Percentiles rank a stretch among this genome's conserved stretches.
phyloP scores from a whole-genome alignment of 306 rosid species.

The Lupinus albus region DNA sequence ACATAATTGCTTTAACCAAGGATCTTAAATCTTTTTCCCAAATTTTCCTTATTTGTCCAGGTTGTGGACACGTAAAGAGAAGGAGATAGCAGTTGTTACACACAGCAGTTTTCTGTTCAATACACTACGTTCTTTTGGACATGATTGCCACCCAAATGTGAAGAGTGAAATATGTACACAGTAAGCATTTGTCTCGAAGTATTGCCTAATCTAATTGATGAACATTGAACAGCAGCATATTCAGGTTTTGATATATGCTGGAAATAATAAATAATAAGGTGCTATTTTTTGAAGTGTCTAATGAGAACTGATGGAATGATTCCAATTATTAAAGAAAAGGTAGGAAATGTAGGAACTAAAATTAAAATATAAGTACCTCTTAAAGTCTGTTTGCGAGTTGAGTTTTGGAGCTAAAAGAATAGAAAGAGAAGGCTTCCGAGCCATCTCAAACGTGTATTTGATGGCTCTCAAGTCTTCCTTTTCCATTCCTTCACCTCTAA shows the following conservation, averaged over 20 bases:
- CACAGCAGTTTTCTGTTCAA: conserved; percentile 76
- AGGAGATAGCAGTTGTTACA: conserved; percentile 72
- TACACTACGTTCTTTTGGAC: conserved; percentile 63
- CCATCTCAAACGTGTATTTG: no score
- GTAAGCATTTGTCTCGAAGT: conserved; percentile 49
- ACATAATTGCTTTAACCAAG: conserved; percentile 18
- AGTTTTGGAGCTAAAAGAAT: no score
- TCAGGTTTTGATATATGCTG: conserved; percentile 30
- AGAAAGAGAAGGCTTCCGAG: no score
- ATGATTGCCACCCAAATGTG: conserved; percentile 68
- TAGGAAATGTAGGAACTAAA: not conserved
- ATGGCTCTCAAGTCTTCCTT: no score
- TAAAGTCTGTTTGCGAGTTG: no score
- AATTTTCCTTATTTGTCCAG: conserved; percentile 45
- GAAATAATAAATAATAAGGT: conserved; percentile 10
- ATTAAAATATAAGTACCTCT: not conserved
- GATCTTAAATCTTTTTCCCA: conserved; percentile 24
- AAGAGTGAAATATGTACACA: conserved; percentile 62
- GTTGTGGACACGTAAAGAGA: conserved; percentile 87
- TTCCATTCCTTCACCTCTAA: no score
- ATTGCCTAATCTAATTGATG: not conserved
- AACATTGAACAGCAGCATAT: conserved; percentile 29
- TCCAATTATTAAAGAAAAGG: not conserved
- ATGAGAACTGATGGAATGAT: not conserved
- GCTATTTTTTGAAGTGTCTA: conserved; percentile 13